Base-by-base conservation (phyloP, 176 grass and related monocot species). In the Avena eriantha region DNA sequence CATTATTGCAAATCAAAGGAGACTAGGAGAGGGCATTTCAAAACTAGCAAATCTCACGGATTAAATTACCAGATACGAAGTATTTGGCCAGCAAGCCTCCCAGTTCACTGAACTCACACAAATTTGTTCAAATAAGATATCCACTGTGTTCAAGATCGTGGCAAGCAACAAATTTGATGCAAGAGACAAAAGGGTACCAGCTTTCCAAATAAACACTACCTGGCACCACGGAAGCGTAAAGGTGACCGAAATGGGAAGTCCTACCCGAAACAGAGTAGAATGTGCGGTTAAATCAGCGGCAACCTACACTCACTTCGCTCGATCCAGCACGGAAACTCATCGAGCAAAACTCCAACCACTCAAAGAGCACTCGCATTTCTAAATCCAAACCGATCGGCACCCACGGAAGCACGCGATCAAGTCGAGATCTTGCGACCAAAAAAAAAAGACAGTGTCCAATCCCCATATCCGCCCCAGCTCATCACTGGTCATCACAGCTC, bases 401-500 rank as follows among this genome's bases (percentile, higher is more conserved):
- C 12, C 3, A 26, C 7, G 14, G 29, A 9, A 77, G 55, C 53
- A 54, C 23, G 55, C 59, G 55, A 65, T 39, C 45, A 41, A 41
- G 60, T 16, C 69, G 85, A 85, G 77, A 91, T 85, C 85, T 77
- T 31, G 51, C 59, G 74, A 24, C 3, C 39, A 0, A 41, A 61
- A 13, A 22, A 49, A 59, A 78, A 15, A 35, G 3, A 67, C 4
- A 12, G 50, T 19, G 41, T 57, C 54, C 0, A 78, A 84, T 74
- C 48, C 81, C 19, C 68, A 36, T 45, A 64, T 45, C 55, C 73
- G 15, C 23, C 76, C 53, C 12, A 61, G 56, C 75, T 74, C 68
- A 43, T 13, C 36, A 51, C 48, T 39, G 5, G 11, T 10, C 34
- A 75, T 29, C 35, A 53, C 35, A 58, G 55, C 58, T 7, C 75